Evolutionary conservation across 441 rosid species (phyloP), one percentile per base, ranked within the genome.

Genomic region (Manihot esculenta): DNA sequence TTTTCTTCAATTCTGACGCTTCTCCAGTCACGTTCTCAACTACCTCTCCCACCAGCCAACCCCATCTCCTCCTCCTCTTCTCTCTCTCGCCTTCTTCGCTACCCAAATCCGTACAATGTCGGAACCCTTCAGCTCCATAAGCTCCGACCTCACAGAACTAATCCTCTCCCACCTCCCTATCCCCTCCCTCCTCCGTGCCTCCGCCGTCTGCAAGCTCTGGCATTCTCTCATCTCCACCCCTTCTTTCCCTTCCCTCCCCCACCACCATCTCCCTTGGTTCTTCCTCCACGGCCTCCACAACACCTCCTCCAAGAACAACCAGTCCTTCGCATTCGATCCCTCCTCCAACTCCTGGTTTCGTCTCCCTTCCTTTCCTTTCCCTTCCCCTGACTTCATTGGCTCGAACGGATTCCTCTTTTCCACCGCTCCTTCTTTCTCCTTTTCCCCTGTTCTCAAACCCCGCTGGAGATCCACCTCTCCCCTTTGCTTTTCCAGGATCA

Each of bases 251-350:
- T 15, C 56, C 80, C 51, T 30, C 65, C 67, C 72, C 66, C 49
- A 10, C 65, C 61, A 62, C 78, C 50, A 64, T 80, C 79, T 48
- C 42, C 92, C 93, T 9, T 90, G 97, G 95, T 89, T 93, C 79
- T 93, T 93, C 77, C 95, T 93, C 78, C 78, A 83, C 66, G 98
- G 97, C 53, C 78, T 89, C 72, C 97, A 90, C 87, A 90, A 93
- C 80, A 89, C 92, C 72, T 85, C 87, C 73, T 77, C 89, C 50
- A 83, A 78, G 55, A 86, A 84, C 73, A 85, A 93, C 85, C 98
- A 93, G 70, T 86, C 97, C 38, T 90, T 90, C 62, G 97, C 91
- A 54, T 90, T 84, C 69, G 97, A 93, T 41, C 97, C 97, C 62
- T 63, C 70, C 59, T 88, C 98, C 55, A 48, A 78, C 61, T 47